A percentile compares a stretch with the other conserved stretches of the same genome.
Evolutionary conservation across 2,329 filamentous ascomycete genomes (phyloP).

Genomic region (Colletotrichum ledebouriae): DNA sequence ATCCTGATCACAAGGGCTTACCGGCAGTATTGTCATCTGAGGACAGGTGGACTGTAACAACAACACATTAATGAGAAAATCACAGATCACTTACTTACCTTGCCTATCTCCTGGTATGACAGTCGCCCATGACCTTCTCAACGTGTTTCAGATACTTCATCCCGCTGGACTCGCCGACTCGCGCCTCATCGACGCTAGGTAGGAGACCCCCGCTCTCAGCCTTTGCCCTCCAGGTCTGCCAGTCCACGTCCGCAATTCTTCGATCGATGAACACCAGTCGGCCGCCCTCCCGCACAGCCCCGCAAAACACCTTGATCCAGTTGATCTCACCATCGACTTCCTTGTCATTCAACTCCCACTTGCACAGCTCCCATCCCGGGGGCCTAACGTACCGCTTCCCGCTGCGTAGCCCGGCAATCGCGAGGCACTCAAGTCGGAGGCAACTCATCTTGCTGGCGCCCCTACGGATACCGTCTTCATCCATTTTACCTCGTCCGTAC

Average conservation of each 20-base stretch:
- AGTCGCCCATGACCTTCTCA: not conserved
- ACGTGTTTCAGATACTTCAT: conserved; percentile 25
- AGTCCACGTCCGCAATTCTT: conserved; percentile 20
- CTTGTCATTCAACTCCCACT: conserved; percentile 23
- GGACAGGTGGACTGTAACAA: not conserved
- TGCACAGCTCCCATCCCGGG: not conserved
- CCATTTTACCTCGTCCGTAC: conserved; percentile 10
- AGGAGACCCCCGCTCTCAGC: conserved; percentile 19
- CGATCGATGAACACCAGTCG: conserved; percentile 34
- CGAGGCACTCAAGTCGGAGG: conserved; percentile 26
- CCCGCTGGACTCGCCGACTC: too few relatives aligned
- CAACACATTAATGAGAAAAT: not conserved
- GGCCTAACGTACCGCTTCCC: not conserved
- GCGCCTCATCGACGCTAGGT: not conserved
- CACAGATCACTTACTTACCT: conserved; percentile 3
- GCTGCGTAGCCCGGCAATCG: conserved; percentile 29
- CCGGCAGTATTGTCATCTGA: not conserved
- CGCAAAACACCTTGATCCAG: conserved; percentile 38
- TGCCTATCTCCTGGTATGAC: not conserved
- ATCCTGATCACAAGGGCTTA: too few relatives aligned
- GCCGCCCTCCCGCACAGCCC: conserved; percentile 34
- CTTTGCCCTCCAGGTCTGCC: conserved; percentile 26
- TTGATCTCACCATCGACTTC: conserved; percentile 29
- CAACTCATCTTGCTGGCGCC: conserved; percentile 32
- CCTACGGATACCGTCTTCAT: conserved; percentile 16